These are phyloP conservation scores for Phytophthora ramorum DNA, from an alignment of 352 stramenopile genomes.

Conservation along the genomic window DNA sequence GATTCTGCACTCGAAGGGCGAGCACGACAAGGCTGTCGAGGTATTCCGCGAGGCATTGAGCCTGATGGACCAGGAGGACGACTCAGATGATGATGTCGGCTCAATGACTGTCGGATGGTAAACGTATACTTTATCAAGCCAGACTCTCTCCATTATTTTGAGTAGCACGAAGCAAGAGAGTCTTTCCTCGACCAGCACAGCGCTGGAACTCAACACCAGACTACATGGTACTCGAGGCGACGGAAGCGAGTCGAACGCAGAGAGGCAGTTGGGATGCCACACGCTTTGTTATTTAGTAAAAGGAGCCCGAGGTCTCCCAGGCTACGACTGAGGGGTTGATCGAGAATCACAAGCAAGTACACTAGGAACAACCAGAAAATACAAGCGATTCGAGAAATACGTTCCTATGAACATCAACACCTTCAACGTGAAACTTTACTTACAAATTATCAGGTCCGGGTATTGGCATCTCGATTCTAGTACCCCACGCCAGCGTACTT, in stretches of 20 bases:
- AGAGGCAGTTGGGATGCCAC: constrained; percentile 12
- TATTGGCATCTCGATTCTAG: constrained; percentile 3
- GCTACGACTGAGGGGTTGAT: constrained; percentile 12
- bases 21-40: constrained; percentile 78
- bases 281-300: constrained; percentile 50
- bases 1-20: constrained; percentile 81
- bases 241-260: neutral
- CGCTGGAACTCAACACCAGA: constrained; percentile 22
- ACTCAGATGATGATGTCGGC: constrained; percentile 82
- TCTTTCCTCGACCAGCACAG: constrained; percentile 24
- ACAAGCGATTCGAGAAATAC: constrained; percentile 24
- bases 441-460: neutral
- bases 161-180: constrained; percentile 11
- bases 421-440: constrained; percentile 11
- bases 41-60: constrained; percentile 80
- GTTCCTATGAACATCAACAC: neutral
- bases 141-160: constrained; percentile 17
- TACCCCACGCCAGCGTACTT: constrained; percentile 50
- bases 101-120: constrained; percentile 86
- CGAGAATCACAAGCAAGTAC: constrained; percentile 33
- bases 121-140: neutral
- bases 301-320: constrained; percentile 24
- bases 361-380: constrained; percentile 43
- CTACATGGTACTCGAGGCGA: neutral
- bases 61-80: constrained; percentile 68